Percentiles rank a stretch among this genome's conserved stretches.
Conservation (phyloP, 2,329 filamentous ascomycete genomes). For the Pseudocercospora fijiensis region DNA sequence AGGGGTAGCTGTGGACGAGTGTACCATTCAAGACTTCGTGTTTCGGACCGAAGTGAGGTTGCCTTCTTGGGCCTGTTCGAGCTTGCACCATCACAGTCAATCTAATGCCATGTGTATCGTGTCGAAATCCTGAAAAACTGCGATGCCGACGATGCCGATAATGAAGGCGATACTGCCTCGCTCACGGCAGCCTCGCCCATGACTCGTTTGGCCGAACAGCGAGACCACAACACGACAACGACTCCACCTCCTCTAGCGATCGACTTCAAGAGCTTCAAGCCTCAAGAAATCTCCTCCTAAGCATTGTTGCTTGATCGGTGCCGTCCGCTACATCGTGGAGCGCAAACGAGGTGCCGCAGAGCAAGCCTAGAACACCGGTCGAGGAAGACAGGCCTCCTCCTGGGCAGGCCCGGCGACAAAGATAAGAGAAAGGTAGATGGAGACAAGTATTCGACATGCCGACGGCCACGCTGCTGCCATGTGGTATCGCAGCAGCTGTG, state of each 20-base stretch:
- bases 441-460: conserved; percentile 5
- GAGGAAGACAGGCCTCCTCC: conserved; percentile 8
- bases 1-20: conserved; percentile 12
- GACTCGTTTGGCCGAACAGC: neutral
- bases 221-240: neutral
- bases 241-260: neutral
- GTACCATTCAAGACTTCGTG: neutral
- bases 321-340: neutral
- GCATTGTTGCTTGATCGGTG: neutral
- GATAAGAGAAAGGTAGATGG: conserved; percentile 9
- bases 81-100: neutral
- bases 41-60: neutral
- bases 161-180: neutral
- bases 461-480: neutral
- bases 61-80: neutral
- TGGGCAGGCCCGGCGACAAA: conserved; percentile 13
- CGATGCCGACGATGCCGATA: neutral
- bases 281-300: neutral
- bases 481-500: neutral
- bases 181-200: neutral
- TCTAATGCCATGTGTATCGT: neutral
- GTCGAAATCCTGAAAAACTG: neutral
- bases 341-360: neutral
- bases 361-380: neutral
- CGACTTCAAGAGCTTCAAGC: neutral